Evolutionary conservation across 305 asterid genomes (phyloP).

Genomic region (Fraxinus xanthoxyloides): DNA sequence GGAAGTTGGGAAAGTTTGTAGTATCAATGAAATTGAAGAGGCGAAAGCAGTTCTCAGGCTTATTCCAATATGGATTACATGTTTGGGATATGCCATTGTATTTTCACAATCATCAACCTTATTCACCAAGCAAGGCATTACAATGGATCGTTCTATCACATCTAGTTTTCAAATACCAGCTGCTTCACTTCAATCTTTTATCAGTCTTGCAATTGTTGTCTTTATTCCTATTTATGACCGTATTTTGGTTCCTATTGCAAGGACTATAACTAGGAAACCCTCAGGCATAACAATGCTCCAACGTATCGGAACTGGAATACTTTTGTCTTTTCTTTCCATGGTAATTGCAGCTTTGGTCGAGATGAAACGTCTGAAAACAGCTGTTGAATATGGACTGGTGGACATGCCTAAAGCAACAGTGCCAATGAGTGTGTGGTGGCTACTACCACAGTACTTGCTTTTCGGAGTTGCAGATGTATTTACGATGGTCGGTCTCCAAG

Average conservation of each 20-base stretch:
- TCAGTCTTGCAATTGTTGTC: conserved; percentile 16
- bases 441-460: too few species aligned
- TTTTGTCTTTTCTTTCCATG: too few species aligned
- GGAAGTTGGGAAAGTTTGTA: conserved; percentile 15
- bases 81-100: conserved; percentile 27
- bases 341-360: too few species aligned
- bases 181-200: conserved; percentile 30
- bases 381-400: too few species aligned
- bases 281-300: conserved; percentile 22
- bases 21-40: conserved; percentile 21
- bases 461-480: conserved; percentile 29
- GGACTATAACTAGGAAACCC: conserved; percentile 24
- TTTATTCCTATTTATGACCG: conserved; percentile 33
- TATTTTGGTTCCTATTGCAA: conserved; percentile 23
- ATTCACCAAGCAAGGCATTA: conserved; percentile 30
- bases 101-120: conserved; percentile 25
- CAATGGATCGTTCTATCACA: conserved; percentile 24
- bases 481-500: conserved; percentile 31
- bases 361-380: too few species aligned
- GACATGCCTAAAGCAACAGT: too few species aligned
- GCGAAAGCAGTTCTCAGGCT: conserved; percentile 26
- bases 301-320: conserved; percentile 10
- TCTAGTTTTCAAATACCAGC: conserved; percentile 22
- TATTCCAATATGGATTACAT: conserved; percentile 32
- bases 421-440: too few species aligned